Conservation (phyloP, 139 green algal species). For the Tetraselmis chui region DNA sequence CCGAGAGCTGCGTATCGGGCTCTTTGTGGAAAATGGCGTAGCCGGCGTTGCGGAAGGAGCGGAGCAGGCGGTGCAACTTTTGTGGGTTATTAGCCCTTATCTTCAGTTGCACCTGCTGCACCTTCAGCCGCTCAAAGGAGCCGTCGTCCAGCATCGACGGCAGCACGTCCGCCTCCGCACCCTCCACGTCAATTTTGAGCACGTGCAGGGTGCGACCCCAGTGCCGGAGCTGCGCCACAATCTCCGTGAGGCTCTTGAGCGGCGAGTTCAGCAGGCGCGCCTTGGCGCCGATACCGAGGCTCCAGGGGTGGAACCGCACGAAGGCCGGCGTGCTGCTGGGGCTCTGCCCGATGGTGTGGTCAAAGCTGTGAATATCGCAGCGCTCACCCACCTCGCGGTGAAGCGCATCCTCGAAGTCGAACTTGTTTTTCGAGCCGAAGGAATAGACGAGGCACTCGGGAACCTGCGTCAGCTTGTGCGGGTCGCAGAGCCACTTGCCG, state of each 20-base stretch:
- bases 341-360: slow-evolving; percentile 3
- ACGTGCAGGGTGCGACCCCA: neutral
- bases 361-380: slow-evolving; percentile 5
- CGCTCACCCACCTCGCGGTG: neutral
- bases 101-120: slow-evolving; percentile 2
- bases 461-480: slow-evolving; percentile 1
- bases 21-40: neutral
- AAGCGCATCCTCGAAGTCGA: neutral
- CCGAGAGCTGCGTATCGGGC: neutral
- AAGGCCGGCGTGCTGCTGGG: neutral
- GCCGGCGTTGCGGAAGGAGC: neutral
- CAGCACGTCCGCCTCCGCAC: slow-evolving; percentile 1
- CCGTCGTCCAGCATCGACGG: slow-evolving; percentile 1
- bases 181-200: slow-evolving; percentile 7
- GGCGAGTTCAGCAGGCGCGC: neutral
- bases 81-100: neutral
- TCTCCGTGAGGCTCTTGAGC: neutral
- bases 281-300: neutral
- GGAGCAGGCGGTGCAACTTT: slow-evolving; percentile 1
- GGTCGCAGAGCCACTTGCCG: slow-evolving; percentile 11
- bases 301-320: neutral
- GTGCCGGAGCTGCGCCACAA: neutral
- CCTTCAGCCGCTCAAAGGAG: neutral
- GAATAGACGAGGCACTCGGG: slow-evolving; percentile 1
- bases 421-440: slow-evolving; percentile 11